Conservation (phyloP, 192 early-diverging fungal species). For the Rhizoclosmatium sp. region DNA sequence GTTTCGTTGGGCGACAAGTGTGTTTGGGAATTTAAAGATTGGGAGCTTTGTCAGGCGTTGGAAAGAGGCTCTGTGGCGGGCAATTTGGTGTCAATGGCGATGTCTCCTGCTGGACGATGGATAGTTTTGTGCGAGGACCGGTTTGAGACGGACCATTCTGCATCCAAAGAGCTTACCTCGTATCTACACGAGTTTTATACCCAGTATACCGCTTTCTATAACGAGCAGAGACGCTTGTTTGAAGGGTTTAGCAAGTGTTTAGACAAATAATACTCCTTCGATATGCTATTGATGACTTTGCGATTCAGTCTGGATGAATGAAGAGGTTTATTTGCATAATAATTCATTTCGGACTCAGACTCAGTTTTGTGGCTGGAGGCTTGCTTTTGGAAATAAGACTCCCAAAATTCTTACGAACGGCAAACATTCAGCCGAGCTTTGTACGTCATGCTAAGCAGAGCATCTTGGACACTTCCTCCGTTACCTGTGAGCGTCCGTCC, state of each 20-base stretch:
- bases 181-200: background rate
- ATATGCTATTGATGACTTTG: background rate
- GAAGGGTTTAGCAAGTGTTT: background rate
- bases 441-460: too few species aligned
- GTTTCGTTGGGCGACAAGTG: slow-evolving; percentile 5
- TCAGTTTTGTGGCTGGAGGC: background rate
- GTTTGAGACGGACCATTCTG: background rate
- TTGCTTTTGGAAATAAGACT: too few species aligned
- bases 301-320: too few species aligned
- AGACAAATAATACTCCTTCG: background rate
- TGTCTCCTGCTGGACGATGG: background rate
- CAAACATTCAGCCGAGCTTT: too few species aligned
- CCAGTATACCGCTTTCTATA: background rate
- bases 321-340: background rate
- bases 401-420: too few species aligned
- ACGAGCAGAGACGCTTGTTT: background rate
- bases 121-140: background rate
- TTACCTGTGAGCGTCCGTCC: too few species aligned
- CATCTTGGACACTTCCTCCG: too few species aligned
- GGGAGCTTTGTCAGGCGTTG: slow-evolving; percentile 9
- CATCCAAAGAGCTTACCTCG: background rate
- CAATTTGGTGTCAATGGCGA: background rate
- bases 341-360: background rate
- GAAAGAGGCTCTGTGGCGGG: background rate
- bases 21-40: slow-evolving; percentile 3